These are phyloP conservation scores for Barnettozyma populi DNA, from an alignment of 805 yeast genomes.

Conservation along the genomic window DNA sequence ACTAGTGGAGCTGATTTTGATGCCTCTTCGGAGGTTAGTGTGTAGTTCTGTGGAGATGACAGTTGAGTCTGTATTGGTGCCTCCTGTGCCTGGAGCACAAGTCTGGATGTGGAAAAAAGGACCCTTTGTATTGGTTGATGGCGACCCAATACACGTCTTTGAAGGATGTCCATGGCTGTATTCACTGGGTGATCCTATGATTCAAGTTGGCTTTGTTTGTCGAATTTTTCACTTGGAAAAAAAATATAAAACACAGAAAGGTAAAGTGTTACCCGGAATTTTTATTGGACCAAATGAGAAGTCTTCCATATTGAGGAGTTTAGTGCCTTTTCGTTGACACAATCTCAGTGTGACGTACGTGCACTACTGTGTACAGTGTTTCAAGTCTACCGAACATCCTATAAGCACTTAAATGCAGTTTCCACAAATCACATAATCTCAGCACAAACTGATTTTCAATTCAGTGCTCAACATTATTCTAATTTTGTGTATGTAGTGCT, in stretches of 20 bases:
- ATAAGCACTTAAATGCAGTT: no score
- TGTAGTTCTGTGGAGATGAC: background rate
- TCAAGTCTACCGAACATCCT: no score
- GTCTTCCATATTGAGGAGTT: background rate
- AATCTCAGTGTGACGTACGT: no score
- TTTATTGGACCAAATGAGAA: background rate
- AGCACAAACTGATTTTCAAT: no score
- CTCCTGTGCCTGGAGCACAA: slow-evolving; percentile 4
- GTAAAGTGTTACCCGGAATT: slow-evolving; percentile 6
- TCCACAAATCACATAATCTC: no score
- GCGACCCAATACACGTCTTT: slow-evolving; percentile 5
- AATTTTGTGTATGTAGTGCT: no score
- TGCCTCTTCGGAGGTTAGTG: slow-evolving; percentile 44
- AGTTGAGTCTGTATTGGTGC: background rate
- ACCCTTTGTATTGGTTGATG: slow-evolving; percentile 7
- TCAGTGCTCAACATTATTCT: no score
- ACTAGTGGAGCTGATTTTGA: slow-evolving; percentile 61
- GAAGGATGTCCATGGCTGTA: slow-evolving; percentile 5
- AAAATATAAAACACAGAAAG: slow-evolving; percentile 1
- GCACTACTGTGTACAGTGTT: no score
- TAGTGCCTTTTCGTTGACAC: background rate
- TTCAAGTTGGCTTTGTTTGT: background rate
- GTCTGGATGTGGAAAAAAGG: slow-evolving; percentile 7
- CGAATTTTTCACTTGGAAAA: slow-evolving; percentile 7
- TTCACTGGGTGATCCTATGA: background rate